Evolutionary conservation across 2,329 filamentous ascomycete species (phyloP).

Genomic region (Xenosphaeropsis pyriputrescens): DNA sequence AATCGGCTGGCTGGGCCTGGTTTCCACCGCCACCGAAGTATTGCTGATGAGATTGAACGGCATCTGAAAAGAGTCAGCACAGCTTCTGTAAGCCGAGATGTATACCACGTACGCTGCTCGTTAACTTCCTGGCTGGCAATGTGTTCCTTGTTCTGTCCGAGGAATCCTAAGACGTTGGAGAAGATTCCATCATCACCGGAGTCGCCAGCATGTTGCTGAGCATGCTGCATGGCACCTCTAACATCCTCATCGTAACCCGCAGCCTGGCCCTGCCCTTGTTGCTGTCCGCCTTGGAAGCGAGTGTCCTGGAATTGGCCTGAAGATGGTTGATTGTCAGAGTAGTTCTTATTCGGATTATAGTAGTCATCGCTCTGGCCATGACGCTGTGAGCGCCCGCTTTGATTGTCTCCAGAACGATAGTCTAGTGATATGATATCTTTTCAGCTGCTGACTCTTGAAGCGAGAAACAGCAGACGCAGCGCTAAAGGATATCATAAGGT

Average conservation of each 20-base stretch:
- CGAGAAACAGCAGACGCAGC: neutral
- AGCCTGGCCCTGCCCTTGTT: constrained; percentile 15
- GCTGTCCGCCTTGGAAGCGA: neutral
- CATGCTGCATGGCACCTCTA: constrained; percentile 36
- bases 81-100: neutral
- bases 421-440: neutral
- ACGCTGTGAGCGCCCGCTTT: neutral
- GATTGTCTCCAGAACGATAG: neutral
- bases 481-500: neutral
- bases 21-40: constrained; percentile 45
- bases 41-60: constrained; percentile 61
- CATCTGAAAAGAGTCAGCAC: constrained; percentile 27
- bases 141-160: constrained; percentile 35
- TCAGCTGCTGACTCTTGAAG: neutral
- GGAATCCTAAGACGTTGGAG: constrained; percentile 35
- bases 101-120: constrained; percentile 26
- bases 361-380: neutral
- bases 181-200: constrained; percentile 36
- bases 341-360: neutral
- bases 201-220: constrained; percentile 33
- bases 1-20: constrained; percentile 29
- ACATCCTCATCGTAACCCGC: constrained; percentile 32
- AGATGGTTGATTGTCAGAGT: neutral
- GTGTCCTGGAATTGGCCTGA: constrained; percentile 1
- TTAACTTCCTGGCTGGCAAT: constrained; percentile 37